A percentile compares a stretch with the other conserved stretches of the same genome.
Conservation (phyloP, 371 early-diverging fungal species). For the Apophysomyces ossiformis region DNA sequence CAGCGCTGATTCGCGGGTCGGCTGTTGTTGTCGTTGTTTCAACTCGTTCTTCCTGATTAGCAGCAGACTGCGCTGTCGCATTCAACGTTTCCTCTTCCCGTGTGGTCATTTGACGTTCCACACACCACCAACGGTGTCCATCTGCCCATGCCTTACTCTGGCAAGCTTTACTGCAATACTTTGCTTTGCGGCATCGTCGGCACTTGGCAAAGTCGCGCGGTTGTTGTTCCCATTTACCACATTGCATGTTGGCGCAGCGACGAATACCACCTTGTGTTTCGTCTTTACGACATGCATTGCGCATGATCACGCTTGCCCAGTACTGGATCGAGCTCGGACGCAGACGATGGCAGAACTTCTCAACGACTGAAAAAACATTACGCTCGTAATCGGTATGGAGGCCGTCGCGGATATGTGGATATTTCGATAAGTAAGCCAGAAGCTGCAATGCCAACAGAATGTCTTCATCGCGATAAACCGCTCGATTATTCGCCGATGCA, state of each 20-base stretch:
- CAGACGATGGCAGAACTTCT: conserved; percentile 66
- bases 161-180: conserved; percentile 78
- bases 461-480: conserved; percentile 83
- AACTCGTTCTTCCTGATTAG: not conserved
- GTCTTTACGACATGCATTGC: conserved; percentile 81
- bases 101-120: conserved; percentile 49
- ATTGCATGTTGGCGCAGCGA: conserved; percentile 75
- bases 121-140: conserved; percentile 83
- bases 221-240: conserved; percentile 73
- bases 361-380: conserved; percentile 78
- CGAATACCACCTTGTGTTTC: conserved; percentile 71
- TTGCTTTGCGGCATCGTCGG: conserved; percentile 80
- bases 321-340: conserved; percentile 71
- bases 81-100: conserved; percentile 2
- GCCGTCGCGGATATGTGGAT: conserved; percentile 69
- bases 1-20: not conserved
- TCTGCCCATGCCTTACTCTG: conserved; percentile 79
- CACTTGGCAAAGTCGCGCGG: conserved; percentile 82
- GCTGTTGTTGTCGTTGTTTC: not conserved
- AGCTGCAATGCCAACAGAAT: conserved; percentile 85
- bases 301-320: conserved; percentile 83
- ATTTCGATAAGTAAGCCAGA: conserved; percentile 86
- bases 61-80: not conserved
- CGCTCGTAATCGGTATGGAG: conserved; percentile 65
- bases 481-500: conserved; percentile 35